Conservation (phyloP, 345 rosid genomes). For the Eucalyptus guilfoylei region DNA sequence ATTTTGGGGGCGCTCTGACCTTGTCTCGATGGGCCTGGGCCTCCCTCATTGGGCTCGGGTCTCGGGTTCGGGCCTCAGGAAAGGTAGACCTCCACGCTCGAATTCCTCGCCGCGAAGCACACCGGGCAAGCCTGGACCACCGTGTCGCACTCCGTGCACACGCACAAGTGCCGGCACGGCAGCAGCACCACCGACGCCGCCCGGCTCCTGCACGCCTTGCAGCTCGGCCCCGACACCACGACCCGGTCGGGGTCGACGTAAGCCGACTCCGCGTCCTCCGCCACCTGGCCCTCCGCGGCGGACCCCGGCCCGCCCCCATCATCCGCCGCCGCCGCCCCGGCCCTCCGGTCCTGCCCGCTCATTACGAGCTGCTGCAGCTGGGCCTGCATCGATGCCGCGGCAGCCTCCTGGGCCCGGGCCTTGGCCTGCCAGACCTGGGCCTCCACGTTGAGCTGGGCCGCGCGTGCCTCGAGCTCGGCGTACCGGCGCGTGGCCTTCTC, state of each 20-base stretch:
- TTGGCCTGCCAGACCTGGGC: slow-evolving; percentile 82
- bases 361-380: slow-evolving; percentile 59
- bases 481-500: slow-evolving; percentile 69
- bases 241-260: slow-evolving; percentile 68
- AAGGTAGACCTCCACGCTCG: slow-evolving; percentile 73
- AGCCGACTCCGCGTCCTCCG: slow-evolving; percentile 87
- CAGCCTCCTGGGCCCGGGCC: slow-evolving; percentile 69
- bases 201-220: slow-evolving; percentile 45
- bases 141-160: slow-evolving; percentile 64
- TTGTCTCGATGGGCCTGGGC: not conserved
- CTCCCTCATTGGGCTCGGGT: not conserved
- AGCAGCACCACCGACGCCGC: slow-evolving; percentile 63
- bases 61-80: slow-evolving; percentile 8
- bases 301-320: slow-evolving; percentile 12
- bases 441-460: slow-evolving; percentile 66
- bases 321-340: not conserved
- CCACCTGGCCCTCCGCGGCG: slow-evolving; percentile 3
- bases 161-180: slow-evolving; percentile 88
- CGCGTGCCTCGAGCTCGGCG: slow-evolving; percentile 77
- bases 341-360: slow-evolving; percentile 27
- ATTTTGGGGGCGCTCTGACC: not conserved
- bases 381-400: slow-evolving; percentile 71
- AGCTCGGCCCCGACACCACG: slow-evolving; percentile 27
- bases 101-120: slow-evolving; percentile 47
- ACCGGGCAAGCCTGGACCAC: slow-evolving; percentile 63